These are phyloP conservation scores for Ceriops zippeliana DNA, from an alignment of 345 rosid genomes.

Conservation along the genomic window DNA sequence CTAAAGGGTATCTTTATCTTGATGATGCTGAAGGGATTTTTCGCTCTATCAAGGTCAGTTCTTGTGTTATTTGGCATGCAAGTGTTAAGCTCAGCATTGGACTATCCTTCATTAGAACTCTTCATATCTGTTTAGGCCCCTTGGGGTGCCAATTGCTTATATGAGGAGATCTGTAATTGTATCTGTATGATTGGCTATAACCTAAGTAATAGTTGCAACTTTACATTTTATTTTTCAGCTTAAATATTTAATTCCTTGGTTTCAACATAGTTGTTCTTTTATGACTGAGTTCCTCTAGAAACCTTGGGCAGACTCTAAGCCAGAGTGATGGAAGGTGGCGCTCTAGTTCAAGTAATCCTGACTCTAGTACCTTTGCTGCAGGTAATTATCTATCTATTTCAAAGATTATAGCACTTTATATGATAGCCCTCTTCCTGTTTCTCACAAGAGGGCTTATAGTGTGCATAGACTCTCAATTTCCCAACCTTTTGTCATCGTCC, in stretches of 20 bases:
- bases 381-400: constrained; percentile 43
- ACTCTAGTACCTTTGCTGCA: constrained; percentile 84
- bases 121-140: constrained; percentile 3
- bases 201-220: not conserved
- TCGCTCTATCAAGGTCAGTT: constrained; percentile 81
- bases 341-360: constrained; percentile 67
- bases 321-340: constrained; percentile 99
- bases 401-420: not conserved
- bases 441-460: not conserved
- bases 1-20: constrained; percentile 58
- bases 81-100: not conserved
- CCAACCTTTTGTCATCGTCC: too few species aligned
- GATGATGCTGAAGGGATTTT: constrained; percentile 70
- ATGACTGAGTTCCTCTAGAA: constrained; percentile 19
- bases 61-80: constrained; percentile 12
- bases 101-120: too few species aligned
- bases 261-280: constrained; percentile 6
- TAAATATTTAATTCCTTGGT: not conserved
- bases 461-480: too few species aligned
- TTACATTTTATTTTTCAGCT: not conserved
- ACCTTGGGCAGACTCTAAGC: constrained; percentile 65
- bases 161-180: constrained; percentile 9
- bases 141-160: constrained; percentile 14
- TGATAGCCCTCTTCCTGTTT: not conserved
- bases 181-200: not conserved